Base-by-base conservation (phyloP, 495 filamentous ascomycete species). In the Talaromyces ruber region DNA sequence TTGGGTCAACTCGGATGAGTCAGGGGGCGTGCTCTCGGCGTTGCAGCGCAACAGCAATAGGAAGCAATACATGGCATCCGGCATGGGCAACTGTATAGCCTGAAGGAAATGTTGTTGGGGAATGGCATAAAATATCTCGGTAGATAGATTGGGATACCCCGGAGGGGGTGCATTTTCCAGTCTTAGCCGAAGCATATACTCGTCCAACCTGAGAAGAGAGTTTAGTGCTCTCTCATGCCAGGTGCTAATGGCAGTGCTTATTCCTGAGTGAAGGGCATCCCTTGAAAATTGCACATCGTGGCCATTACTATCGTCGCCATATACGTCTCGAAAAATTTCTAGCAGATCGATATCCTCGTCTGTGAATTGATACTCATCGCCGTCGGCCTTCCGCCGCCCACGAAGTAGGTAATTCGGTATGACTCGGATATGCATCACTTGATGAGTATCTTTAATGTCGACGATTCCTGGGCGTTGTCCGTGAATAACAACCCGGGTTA, bases 201-300 rank as follows among this genome's bases (percentile, higher is more conserved):
- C 74, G 60, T 80, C 74, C 14, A 79, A 63, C 58, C 76, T 78
- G 60, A 78, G 74, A 6, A 79, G 68, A 6, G 63, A 67, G n/a
- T 63, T 25, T 3, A 79, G 64, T 0, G 74, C 76, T 14, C 61
- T 32, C 34, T 53, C 43, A 29, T 80, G 74, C 28, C 68, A 62
- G 2, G 67, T 62, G 8, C 63, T 39, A 21, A 80, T 66, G 2
- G 77, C 75, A 0, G 64, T 69, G 16, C 64, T 64, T 50, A 80
- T 70, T 8, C 77, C 77, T n/a, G 71, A 54, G 25, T 79, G 72
- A 6, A 77, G 57, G 1, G 68, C 66, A 14, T 58, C 64, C 4
- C 71, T 71, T 16, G 74, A 65, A 29, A 79, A 25, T 0, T 25
- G 7, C 1, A 70, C 50, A 12, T 62, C 47, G 8, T 29, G n/a